Conservation (phyloP, 176 grass and related monocot genomes). For the Oryza coarctata region DNA sequence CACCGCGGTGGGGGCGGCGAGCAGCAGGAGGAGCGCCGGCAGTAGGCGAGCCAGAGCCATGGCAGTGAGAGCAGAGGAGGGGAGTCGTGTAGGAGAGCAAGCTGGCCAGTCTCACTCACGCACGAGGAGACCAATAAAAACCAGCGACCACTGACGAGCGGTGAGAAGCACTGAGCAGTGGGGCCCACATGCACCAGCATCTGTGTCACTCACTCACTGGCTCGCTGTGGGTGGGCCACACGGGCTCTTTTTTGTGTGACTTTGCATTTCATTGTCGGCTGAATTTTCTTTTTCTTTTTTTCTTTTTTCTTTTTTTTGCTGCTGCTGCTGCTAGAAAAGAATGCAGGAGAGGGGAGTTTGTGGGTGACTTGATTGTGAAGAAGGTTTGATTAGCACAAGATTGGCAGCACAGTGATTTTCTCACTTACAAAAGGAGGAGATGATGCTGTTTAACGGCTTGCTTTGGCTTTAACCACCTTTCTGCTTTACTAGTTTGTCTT, state of each 20-base stretch:
- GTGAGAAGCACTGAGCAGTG: neutral
- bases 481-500: neutral
- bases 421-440: neutral
- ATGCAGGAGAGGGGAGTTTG: neutral
- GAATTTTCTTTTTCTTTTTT: neutral
- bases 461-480: neutral
- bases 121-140: neutral
- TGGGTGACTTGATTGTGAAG: neutral
- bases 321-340: neutral
- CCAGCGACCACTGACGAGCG: neutral
- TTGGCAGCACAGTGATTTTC: neutral
- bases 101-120: neutral
- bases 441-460: neutral
- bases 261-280: neutral
- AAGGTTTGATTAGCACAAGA: neutral
- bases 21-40: too few relatives aligned
- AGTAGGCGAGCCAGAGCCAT: conserved; percentile 23
- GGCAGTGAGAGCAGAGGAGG: neutral
- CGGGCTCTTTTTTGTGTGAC: neutral
- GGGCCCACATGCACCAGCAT: neutral
- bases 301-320: too few relatives aligned
- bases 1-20: conserved; percentile 11
- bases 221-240: neutral
- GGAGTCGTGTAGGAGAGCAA: neutral
- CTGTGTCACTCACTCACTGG: neutral